phyloP scores from a whole-genome alignment of 2,329 filamentous ascomycete genomes.

The Trichoderma sp. region DNA sequence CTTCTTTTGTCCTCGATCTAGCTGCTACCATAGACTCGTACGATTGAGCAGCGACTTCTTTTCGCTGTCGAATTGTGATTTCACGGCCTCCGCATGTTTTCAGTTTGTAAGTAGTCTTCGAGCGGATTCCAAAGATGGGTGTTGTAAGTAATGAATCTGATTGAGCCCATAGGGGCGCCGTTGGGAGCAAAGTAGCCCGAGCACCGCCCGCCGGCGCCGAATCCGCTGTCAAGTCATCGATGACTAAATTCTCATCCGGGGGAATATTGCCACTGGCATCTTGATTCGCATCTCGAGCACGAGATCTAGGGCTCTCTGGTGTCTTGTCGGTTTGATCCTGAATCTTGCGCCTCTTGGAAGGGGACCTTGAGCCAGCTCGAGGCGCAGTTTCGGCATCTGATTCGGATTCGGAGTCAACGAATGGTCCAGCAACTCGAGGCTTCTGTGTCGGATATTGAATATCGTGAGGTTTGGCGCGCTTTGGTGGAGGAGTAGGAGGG shows the following conservation, averaged over 20 bases:
- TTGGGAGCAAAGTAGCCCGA: background rate
- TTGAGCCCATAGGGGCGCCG: conserved; percentile 29
- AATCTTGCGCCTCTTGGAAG: conserved; percentile 39
- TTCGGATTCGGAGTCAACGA: conserved; percentile 42
- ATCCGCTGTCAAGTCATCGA: background rate
- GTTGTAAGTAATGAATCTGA: conserved; percentile 34
- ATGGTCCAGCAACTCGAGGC: conserved; percentile 42
- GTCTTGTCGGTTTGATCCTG: conserved; percentile 29
- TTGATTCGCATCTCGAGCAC: conserved; percentile 18
- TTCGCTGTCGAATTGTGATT: conserved; percentile 58
- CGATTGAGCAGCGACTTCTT: conserved; percentile 47
- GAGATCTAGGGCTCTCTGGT: background rate
- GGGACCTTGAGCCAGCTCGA: conserved; percentile 26
- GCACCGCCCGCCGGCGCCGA: background rate
- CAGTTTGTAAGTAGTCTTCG: conserved; percentile 43
- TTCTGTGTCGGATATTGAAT: conserved; percentile 40
- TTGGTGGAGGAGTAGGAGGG: conserved; percentile 43
- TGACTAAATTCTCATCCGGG: background rate
- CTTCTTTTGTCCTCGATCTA: conserved; percentile 65
- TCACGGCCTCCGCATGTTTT: conserved; percentile 61
- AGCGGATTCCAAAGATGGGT: conserved; percentile 33
- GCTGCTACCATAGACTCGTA: conserved; percentile 70
- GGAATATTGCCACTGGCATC: background rate
- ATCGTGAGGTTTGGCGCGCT: conserved; percentile 42
- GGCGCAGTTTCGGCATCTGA: conserved; percentile 26